These are phyloP conservation scores for Populus hybrid DNA, from an alignment of 441 rosid species.

Conservation along the genomic window DNA sequence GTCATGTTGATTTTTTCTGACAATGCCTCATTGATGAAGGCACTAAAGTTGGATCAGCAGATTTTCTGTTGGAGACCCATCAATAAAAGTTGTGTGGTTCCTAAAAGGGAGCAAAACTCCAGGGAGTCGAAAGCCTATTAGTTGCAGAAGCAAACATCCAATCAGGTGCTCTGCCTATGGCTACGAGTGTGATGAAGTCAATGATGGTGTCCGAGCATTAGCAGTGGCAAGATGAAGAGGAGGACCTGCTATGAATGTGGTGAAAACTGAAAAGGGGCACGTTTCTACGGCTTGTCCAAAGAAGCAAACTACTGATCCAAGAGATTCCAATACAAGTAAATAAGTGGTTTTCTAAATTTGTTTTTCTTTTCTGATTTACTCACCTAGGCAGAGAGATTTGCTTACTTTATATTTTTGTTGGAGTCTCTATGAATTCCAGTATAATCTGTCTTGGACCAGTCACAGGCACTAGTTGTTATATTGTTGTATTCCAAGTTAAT, in stretches of 20 bases:
- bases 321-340: constrained; percentile 23
- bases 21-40: constrained; percentile 51
- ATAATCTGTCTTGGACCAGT: neutral
- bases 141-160: neutral
- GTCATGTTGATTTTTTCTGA: constrained; percentile 81
- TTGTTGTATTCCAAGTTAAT: constrained; percentile 12
- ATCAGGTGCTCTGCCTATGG: neutral
- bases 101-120: constrained; percentile 34
- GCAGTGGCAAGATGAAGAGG: constrained; percentile 63
- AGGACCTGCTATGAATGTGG: constrained; percentile 79
- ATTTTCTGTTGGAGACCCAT: constrained; percentile 68
- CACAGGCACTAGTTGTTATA: neutral
- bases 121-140: constrained; percentile 11
- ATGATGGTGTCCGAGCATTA: constrained; percentile 17
- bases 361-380: neutral
- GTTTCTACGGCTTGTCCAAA: constrained; percentile 73
- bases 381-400: neutral
- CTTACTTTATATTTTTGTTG: neutral
- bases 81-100: constrained; percentile 82
- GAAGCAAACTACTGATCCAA: constrained; percentile 35
- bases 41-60: constrained; percentile 82
- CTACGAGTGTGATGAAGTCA: constrained; percentile 16
- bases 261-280: constrained; percentile 51
- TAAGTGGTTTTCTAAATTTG: neutral
- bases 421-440: neutral